These are phyloP conservation scores for Oryza brachyantha DNA, from an alignment of 176 grass and related monocot genomes.

Conservation along the genomic window DNA sequence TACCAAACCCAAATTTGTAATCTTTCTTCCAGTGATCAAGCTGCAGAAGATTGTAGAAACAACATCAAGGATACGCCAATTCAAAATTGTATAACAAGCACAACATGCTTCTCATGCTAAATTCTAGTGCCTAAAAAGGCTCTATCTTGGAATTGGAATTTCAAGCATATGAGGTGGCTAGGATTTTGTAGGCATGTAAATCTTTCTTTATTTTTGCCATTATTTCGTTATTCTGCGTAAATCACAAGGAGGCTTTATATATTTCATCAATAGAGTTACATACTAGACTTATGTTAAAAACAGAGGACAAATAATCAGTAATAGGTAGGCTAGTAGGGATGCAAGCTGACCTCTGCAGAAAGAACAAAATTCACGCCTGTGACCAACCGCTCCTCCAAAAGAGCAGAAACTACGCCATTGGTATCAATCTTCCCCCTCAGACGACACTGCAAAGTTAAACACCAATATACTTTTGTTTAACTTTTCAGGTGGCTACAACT, in stretches of 20 bases:
- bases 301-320: not conserved
- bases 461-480: not conserved
- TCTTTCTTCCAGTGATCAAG: constrained; percentile 78
- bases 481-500: not conserved
- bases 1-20: constrained; percentile 79
- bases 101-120: constrained; percentile 5
- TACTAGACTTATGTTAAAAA: not conserved
- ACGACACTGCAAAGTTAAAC: constrained; percentile 52
- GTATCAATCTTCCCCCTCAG: constrained; percentile 75
- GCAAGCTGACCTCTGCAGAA: constrained; percentile 72
- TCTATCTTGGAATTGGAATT: not conserved
- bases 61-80: not conserved
- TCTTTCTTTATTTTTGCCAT: not conserved
- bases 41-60: constrained; percentile 44
- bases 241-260: not conserved
- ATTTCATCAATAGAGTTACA: not conserved
- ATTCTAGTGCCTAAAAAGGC: not conserved
- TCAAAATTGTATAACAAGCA: no score
- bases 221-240: not conserved
- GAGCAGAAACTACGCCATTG: constrained; percentile 57
- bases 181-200: not conserved
- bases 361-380: constrained; percentile 47
- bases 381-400: constrained; percentile 55
- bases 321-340: not conserved
- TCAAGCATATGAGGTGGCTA: not conserved